A percentile compares a stretch with the other conserved stretches of the same genome.
phyloP scores from a whole-genome alignment of 768 basidiomycete genomes.

The Hypholoma sublateritium region DNA sequence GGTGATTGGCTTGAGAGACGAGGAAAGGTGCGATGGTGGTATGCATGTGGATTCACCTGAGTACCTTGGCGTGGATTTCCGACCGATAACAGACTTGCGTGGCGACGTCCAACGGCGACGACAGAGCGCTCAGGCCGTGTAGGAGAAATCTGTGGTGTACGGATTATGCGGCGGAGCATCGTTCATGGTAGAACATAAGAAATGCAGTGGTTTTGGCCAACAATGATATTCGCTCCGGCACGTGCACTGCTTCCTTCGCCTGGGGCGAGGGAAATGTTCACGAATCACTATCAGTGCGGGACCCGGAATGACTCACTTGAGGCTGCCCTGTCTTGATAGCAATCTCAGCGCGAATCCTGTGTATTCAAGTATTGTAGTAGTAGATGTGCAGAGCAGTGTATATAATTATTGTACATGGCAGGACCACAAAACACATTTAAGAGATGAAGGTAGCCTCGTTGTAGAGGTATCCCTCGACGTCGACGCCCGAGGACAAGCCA shows the following conservation, averaged over 20 bases:
- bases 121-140: slow-evolving; percentile 13
- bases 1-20: slow-evolving; percentile 10
- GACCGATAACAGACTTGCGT: neutral
- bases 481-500: slow-evolving; percentile 39
- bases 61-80: neutral
- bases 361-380: slow-evolving; percentile 4
- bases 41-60: neutral
- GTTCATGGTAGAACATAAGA: slow-evolving; percentile 40
- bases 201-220: slow-evolving; percentile 6
- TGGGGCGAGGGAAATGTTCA: neutral
- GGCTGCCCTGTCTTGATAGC: neutral
- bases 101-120: slow-evolving; percentile 5
- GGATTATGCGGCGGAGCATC: slow-evolving; percentile 49
- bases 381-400: slow-evolving; percentile 6
- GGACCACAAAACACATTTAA: slow-evolving; percentile 15
- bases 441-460: slow-evolving; percentile 93
- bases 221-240: neutral
- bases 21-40: slow-evolving; percentile 4
- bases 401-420: slow-evolving; percentile 8
- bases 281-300: neutral
- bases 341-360: neutral
- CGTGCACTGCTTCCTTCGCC: neutral
- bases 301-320: neutral
- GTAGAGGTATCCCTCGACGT: slow-evolving; percentile 73
- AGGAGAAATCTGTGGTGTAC: slow-evolving; percentile 22